Conservation (phyloP, 768 basidiomycete genomes). For the Hortiboletus campestris region DNA sequence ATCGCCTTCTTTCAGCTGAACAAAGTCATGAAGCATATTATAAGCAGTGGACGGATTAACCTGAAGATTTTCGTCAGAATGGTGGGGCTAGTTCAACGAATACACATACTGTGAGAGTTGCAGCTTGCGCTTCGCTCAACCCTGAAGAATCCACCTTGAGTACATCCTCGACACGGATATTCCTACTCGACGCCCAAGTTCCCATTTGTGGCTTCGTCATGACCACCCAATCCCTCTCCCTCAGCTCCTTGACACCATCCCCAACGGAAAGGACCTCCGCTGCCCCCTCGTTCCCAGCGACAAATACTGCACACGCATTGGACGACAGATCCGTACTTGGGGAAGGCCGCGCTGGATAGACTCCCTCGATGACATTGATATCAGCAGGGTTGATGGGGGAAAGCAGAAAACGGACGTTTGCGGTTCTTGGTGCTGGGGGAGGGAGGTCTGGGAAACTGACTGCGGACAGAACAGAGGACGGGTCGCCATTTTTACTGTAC, state of each 20-base stretch:
- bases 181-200: constrained; percentile 66
- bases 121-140: constrained; percentile 63
- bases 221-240: constrained; percentile 70
- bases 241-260: constrained; percentile 45
- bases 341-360: constrained; percentile 69
- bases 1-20: constrained; percentile 60
- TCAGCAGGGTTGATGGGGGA: constrained; percentile 83
- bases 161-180: constrained; percentile 54
- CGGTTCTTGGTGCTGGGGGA: constrained; percentile 51
- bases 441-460: constrained; percentile 52
- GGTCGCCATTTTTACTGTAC: constrained; percentile 60
- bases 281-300: constrained; percentile 78
- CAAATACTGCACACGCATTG: constrained; percentile 41
- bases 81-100: neutral
- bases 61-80: constrained; percentile 29
- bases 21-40: constrained; percentile 76
- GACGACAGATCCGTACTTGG: constrained; percentile 37
- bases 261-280: constrained; percentile 66
- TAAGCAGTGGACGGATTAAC: constrained; percentile 85
- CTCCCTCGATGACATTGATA: constrained; percentile 76
- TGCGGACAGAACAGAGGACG: constrained; percentile 55
- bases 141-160: constrained; percentile 52
- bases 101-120: constrained; percentile 64
- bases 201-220: constrained; percentile 68
- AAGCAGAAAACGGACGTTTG: constrained; percentile 66